These are phyloP conservation scores for Globisporangium lucens DNA, from an alignment of 352 stramenopile genomes.

Conservation along the genomic window DNA sequence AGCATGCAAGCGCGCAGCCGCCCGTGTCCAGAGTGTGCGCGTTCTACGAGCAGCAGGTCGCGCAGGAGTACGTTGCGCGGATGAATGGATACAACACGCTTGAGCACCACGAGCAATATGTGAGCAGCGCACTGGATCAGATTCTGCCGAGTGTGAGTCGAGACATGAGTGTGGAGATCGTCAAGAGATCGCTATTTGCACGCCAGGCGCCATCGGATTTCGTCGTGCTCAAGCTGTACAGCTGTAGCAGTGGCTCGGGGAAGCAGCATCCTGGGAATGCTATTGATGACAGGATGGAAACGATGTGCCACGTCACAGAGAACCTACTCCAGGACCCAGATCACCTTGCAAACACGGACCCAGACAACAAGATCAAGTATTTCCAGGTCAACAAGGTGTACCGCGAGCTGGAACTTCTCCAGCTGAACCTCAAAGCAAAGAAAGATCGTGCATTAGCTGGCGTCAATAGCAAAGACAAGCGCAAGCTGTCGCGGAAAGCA, in stretches of 20 bases:
- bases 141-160: neutral
- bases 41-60: slow-evolving; percentile 32
- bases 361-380: slow-evolving; percentile 27
- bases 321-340: slow-evolving; percentile 17
- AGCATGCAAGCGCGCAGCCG: too few relatives aligned
- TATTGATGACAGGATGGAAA: neutral
- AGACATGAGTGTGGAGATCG: slow-evolving; percentile 14
- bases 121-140: slow-evolving; percentile 19
- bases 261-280: neutral
- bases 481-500: slow-evolving; percentile 5
- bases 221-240: slow-evolving; percentile 49
- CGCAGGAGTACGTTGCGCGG: slow-evolving; percentile 40
- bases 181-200: slow-evolving; percentile 25
- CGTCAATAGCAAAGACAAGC: neutral
- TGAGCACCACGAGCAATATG: slow-evolving; percentile 30
- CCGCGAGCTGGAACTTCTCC: slow-evolving; percentile 31
- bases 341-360: neutral
- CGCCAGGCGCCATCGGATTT: slow-evolving; percentile 55
- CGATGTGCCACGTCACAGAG: slow-evolving; percentile 28
- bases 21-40: slow-evolving; percentile 20
- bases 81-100: slow-evolving; percentile 30
- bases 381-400: slow-evolving; percentile 53
- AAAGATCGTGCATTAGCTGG: slow-evolving; percentile 10
- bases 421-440: slow-evolving; percentile 12
- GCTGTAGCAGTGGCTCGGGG: slow-evolving; percentile 20